phyloP scores from a whole-genome alignment of 371 early-diverging fungal genomes.

The Encephalitozoon romaleae region DNA sequence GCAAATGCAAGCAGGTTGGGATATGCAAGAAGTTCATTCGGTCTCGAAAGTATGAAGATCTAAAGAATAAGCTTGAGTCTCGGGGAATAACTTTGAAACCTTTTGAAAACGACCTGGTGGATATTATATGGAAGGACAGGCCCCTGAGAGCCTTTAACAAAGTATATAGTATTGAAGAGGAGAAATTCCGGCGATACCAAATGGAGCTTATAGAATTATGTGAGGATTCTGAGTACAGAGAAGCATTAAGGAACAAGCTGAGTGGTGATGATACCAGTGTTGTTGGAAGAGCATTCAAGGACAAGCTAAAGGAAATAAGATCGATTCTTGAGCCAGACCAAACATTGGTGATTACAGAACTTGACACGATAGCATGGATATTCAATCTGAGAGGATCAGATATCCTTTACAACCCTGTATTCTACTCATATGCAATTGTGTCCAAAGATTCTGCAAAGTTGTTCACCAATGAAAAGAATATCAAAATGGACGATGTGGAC shows the following conservation, averaged over 20 bases:
- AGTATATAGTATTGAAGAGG: slow-evolving; percentile 11
- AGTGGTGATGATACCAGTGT: slow-evolving; percentile 70
- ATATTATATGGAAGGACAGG: background rate
- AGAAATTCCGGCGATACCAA: background rate
- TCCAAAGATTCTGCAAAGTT: slow-evolving; percentile 66
- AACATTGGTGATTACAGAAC: slow-evolving; percentile 45
- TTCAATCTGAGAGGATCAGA: slow-evolving; percentile 93
- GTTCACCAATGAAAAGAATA: slow-evolving; percentile 71
- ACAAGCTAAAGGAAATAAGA: slow-evolving; percentile 35
- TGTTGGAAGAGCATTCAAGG: slow-evolving; percentile 75
- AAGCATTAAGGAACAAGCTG: slow-evolving; percentile 39
- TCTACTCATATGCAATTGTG: slow-evolving; percentile 78
- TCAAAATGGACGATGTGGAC: slow-evolving; percentile 59
- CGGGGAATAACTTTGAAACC: slow-evolving; percentile 36
- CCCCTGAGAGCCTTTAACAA: slow-evolving; percentile 5
- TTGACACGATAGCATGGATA: slow-evolving; percentile 66
- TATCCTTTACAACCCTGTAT: slow-evolving; percentile 87
- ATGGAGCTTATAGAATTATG: background rate
- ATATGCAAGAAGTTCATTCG: slow-evolving; percentile 41
- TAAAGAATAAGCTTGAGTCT: slow-evolving; percentile 35
- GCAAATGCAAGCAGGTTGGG: slow-evolving; percentile 37
- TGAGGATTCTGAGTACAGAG: background rate
- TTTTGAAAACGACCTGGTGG: slow-evolving; percentile 34
- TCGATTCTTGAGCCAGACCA: slow-evolving; percentile 5
- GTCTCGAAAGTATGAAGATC: slow-evolving; percentile 63